Base-by-base conservation (phyloP, 805 yeast species). In the Lipomyces spencermartinsiae region DNA sequence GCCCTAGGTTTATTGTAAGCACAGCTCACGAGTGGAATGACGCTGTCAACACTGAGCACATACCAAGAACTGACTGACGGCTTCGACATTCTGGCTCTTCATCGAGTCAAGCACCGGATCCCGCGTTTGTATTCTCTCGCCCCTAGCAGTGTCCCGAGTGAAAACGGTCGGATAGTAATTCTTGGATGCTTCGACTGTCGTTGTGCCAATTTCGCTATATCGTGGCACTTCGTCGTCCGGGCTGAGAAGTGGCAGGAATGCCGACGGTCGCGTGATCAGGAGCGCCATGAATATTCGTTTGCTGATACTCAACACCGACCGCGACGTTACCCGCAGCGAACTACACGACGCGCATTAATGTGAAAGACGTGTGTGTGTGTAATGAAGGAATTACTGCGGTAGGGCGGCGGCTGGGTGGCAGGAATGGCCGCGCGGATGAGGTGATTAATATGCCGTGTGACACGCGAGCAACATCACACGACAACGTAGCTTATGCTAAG, bases 1-100 rank as follows among this genome's bases (percentile, higher is more conserved):
- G 34, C 34, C n/a, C 67, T 64, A 53, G 56, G 2, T 16, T n/a
- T n/a, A n/a, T 43, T 43, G 49, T 43, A 2, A 43, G 49, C 10
- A 2, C 25, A 43, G 5, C 16, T 19, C 6, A 14, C 8, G 25
- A 43, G 22, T 16, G 6, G 29, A 43, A 9, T n/a, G n/a, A 43
- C 22, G 22, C 49, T 43, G 22, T 6, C 49, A 9, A 43, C 4
- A 43, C 22, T 19, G 22, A 6, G n/a, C 22, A 19, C 34, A 7
- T 53, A 53, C 56, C 56, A 53, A 53, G 22, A 53, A 53, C 34
- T 31, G 56, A 25, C 34, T 53, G 14, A 53, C 56, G 2, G 56
- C 56, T 1, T 53, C 56, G n/a, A 53, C 16, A 53, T 53, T 31
- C 34, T 31, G 31, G 33, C 56, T 53, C 34, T 25, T 53, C 56